A percentile compares a stretch with the other conserved stretches of the same genome.
Conservation (phyloP, 129 eudicot genomes). For the Flaveria sonorensis region DNA sequence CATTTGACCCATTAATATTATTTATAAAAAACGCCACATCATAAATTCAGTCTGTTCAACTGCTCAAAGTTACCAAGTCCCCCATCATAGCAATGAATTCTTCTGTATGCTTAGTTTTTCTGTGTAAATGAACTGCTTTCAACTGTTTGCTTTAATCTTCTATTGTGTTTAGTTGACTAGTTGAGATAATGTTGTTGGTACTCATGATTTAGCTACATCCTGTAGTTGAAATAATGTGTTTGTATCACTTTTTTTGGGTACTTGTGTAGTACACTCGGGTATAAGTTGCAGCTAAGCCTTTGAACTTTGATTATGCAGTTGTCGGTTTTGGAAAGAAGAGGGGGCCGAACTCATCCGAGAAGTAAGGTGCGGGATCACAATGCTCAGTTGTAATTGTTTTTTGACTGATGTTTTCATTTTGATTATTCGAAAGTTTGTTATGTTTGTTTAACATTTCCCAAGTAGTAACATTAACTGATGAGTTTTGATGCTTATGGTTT, state of each 20-base stretch:
- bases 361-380: constrained; percentile 22
- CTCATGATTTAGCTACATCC: no score
- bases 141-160: no score
- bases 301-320: constrained; percentile 33
- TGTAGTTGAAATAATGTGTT: background rate
- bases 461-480: background rate
- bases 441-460: background rate
- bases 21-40: no score
- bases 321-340: constrained; percentile 63
- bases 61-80: no score
- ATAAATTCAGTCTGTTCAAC: no score
- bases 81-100: no score
- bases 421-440: background rate
- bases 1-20: background rate
- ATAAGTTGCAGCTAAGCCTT: background rate
- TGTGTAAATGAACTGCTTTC: no score
- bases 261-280: background rate
- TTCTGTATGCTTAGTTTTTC: no score
- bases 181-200: background rate
- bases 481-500: background rate
- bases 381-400: background rate
- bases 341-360: constrained; percentile 67
- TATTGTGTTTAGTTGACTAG: background rate
- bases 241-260: no score
- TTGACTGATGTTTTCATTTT: constrained; percentile 5